A percentile compares a stretch with the other conserved stretches of the same genome.
Conservation (phyloP, 1,284 basidiomycete genomes). For the Rhodotorula sp. region DNA sequence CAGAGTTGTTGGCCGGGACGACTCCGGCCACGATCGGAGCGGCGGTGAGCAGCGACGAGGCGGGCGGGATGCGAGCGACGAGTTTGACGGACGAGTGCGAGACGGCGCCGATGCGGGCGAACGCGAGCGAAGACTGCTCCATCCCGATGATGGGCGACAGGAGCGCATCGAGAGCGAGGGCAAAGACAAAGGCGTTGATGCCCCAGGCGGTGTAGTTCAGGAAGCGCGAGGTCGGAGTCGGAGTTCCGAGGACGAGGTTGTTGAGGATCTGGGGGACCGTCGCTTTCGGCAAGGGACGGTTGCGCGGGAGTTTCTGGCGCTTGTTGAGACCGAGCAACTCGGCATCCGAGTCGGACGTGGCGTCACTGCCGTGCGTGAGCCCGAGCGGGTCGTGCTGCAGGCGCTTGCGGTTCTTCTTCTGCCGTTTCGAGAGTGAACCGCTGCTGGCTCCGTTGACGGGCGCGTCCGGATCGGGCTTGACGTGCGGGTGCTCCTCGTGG, state of each 20-base stretch:
- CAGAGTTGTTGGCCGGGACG: slow-evolving; percentile 21
- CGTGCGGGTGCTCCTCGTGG: slow-evolving; percentile 26
- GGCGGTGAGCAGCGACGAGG: slow-evolving; percentile 50
- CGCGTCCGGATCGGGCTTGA: slow-evolving; percentile 15
- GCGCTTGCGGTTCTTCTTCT: slow-evolving; percentile 24
- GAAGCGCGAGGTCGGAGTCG: slow-evolving; percentile 18
- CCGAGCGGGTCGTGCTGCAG: slow-evolving; percentile 10
- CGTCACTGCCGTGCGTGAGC: neutral
- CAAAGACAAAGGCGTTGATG: slow-evolving; percentile 39
- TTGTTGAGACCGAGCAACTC: slow-evolving; percentile 11
- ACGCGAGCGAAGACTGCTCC: slow-evolving; percentile 56
- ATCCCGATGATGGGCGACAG: slow-evolving; percentile 40
- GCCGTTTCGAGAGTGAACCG: slow-evolving; percentile 15
- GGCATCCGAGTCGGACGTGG: slow-evolving; percentile 4
- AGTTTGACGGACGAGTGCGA: slow-evolving; percentile 65
- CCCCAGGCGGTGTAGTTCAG: slow-evolving; percentile 28
- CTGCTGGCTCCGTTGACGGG: neutral
- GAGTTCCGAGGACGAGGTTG: slow-evolving; percentile 24
- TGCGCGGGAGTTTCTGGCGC: slow-evolving; percentile 17
- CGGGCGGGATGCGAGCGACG: slow-evolving; percentile 62
- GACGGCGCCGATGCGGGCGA: slow-evolving; percentile 67
- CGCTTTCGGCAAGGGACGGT: slow-evolving; percentile 25
- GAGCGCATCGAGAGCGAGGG: slow-evolving; percentile 33
- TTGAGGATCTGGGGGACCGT: slow-evolving; percentile 15
- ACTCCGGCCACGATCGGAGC: slow-evolving; percentile 17